Evolutionary conservation across 2,329 filamentous ascomycete species (phyloP).

Genomic region (Blumeria hordei): DNA sequence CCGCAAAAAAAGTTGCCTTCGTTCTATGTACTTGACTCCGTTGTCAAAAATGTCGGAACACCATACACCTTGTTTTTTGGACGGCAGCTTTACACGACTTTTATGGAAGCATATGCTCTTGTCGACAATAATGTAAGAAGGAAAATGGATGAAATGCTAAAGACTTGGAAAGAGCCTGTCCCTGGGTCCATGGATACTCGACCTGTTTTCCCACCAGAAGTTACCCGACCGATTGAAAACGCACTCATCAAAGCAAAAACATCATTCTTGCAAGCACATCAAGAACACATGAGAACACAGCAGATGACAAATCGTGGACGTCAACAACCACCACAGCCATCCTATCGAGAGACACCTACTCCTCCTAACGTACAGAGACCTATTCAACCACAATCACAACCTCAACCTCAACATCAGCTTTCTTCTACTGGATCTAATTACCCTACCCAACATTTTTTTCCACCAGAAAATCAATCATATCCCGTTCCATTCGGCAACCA

Average conservation of each 20-base stretch:
- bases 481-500: conserved; percentile 2
- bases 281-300: conserved; percentile 29
- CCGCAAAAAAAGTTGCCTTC: conserved; percentile 79
- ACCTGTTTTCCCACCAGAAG: conserved; percentile 71
- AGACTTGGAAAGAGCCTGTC: conserved; percentile 94
- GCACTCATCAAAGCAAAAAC: conserved; percentile 61
- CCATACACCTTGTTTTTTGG: conserved; percentile 93
- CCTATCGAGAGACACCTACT: conserved; percentile 50
- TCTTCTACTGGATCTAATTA: conserved; percentile 12
- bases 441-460: conserved; percentile 14
- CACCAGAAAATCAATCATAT: conserved; percentile 9
- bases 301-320: conserved; percentile 27
- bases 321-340: conserved; percentile 26
- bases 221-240: conserved; percentile 79
- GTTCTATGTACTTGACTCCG: conserved; percentile 93
- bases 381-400: conserved; percentile 17
- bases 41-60: conserved; percentile 95
- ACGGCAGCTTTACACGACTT: conserved; percentile 74
- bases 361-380: conserved; percentile 28
- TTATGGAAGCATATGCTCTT: conserved; percentile 87
- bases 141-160: conserved; percentile 92
- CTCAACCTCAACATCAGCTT: conserved; percentile 17
- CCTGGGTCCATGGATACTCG: conserved; percentile 81
- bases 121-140: conserved; percentile 63
- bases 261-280: conserved; percentile 33